Evolutionary conservation across 805 yeast species (phyloP).

Genomic region (Ascoidea rubescens): DNA sequence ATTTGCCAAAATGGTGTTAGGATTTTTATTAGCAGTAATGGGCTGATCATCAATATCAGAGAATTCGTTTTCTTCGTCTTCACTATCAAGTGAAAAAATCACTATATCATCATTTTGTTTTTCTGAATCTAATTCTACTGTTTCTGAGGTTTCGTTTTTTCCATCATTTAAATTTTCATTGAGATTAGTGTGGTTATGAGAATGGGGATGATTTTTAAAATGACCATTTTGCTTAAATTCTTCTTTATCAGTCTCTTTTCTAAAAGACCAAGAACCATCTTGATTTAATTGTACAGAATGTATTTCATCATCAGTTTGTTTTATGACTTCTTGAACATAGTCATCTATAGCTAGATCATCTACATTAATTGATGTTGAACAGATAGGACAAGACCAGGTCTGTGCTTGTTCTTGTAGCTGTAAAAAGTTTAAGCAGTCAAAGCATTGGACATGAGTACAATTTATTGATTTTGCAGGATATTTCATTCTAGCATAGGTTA

Average conservation of each 20-base stretch:
- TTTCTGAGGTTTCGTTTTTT: no score
- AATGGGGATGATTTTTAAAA: no score
- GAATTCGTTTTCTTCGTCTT: neutral
- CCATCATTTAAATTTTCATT: no score
- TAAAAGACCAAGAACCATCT: conserved; percentile 57
- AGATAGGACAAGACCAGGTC: conserved; percentile 82
- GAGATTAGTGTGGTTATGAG: no score
- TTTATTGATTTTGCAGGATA: conserved; percentile 55
- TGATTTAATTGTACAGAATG: conserved; percentile 54
- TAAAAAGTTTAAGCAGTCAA: conserved; percentile 66
- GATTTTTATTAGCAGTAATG: no score
- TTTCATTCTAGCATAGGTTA: conserved; percentile 55
- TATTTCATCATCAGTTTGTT: conserved; percentile 34
- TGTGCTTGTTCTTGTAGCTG: conserved; percentile 69
- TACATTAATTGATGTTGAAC: conserved; percentile 37
- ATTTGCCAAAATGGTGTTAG: no score
- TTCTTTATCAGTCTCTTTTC: neutral
- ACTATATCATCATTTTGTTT: neutral
- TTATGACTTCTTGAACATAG: conserved; percentile 50
- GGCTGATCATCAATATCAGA: neutral
- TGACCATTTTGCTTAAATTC: neutral
- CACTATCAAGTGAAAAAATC: neutral
- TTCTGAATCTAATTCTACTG: neutral
- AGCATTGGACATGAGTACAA: conserved; percentile 79
- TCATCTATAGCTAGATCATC: conserved; percentile 62